These are phyloP conservation scores for Backusella liffmaniae DNA, from an alignment of 192 early-diverging fungal genomes.

Conservation along the genomic window DNA sequence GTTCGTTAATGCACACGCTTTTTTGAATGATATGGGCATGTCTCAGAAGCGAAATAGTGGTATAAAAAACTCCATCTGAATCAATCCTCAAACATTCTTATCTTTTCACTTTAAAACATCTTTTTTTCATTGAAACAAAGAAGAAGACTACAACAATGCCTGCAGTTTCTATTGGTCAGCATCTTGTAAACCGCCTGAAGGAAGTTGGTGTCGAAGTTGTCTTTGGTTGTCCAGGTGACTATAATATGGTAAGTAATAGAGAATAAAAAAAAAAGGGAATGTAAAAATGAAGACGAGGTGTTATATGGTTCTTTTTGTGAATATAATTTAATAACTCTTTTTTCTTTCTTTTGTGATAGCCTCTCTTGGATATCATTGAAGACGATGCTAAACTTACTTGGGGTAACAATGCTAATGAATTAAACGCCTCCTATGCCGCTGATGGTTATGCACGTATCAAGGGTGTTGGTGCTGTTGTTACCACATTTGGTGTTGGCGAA, in stretches of 20 bases:
- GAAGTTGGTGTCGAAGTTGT: slow-evolving; percentile 40
- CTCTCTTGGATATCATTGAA: slow-evolving; percentile 21
- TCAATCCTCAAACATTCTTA: background rate
- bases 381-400: slow-evolving; percentile 37
- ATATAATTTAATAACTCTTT: background rate
- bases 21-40: background rate
- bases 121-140: background rate
- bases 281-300: background rate
- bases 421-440: slow-evolving; percentile 43
- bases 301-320: background rate
- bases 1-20: background rate
- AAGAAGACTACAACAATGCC: background rate
- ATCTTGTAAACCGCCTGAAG: slow-evolving; percentile 39
- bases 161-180: slow-evolving; percentile 34
- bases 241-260: slow-evolving; percentile 38
- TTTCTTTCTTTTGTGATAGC: slow-evolving; percentile 1
- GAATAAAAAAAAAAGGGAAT: background rate
- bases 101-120: background rate
- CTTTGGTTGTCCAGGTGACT: slow-evolving; percentile 50
- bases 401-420: slow-evolving; percentile 43
- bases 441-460: slow-evolving; percentile 47
- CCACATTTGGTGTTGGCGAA: slow-evolving; percentile 53
- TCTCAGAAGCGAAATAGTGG: background rate
- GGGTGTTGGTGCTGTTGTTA: slow-evolving; percentile 37
- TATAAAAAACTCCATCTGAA: background rate